Conservation (phyloP, 2,329 filamentous ascomycete genomes). For the Zymoseptoria pseudotritici region DNA sequence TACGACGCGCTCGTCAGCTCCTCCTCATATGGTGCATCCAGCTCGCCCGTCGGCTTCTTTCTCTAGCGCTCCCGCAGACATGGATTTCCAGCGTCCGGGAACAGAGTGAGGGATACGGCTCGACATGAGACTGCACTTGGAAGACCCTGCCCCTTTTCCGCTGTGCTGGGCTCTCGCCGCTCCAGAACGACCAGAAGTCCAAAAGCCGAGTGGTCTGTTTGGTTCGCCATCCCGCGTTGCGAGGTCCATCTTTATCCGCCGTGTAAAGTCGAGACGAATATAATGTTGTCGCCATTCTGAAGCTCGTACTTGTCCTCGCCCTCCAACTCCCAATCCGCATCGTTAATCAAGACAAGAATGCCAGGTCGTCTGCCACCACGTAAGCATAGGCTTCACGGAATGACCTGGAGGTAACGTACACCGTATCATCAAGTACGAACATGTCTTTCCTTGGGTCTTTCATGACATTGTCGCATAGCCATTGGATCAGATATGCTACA, state of each 20-base stretch:
- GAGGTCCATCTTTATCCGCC: constrained; percentile 57
- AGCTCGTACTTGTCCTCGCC: constrained; percentile 87
- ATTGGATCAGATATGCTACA: constrained; percentile 66
- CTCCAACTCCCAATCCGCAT: constrained; percentile 96
- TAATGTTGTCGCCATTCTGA: constrained; percentile 72
- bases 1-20: background rate
- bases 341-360: constrained; percentile 93
- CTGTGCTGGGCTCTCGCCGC: background rate
- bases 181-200: background rate
- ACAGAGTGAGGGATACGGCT: background rate
- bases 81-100: background rate
- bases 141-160: too few relatives aligned
- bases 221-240: background rate
- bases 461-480: constrained; percentile 78
- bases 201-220: background rate
- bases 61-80: background rate
- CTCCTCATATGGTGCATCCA: background rate
- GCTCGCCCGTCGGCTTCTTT: background rate
- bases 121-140: background rate
- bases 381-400: constrained; percentile 2
- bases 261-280: constrained; percentile 95
- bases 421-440: constrained; percentile 77
- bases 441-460: constrained; percentile 77
- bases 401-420: constrained; percentile 57
- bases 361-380: constrained; percentile 67